Evolutionary conservation across 129 eudicot species (phyloP).

Genomic region (Cynara cardunculus): DNA sequence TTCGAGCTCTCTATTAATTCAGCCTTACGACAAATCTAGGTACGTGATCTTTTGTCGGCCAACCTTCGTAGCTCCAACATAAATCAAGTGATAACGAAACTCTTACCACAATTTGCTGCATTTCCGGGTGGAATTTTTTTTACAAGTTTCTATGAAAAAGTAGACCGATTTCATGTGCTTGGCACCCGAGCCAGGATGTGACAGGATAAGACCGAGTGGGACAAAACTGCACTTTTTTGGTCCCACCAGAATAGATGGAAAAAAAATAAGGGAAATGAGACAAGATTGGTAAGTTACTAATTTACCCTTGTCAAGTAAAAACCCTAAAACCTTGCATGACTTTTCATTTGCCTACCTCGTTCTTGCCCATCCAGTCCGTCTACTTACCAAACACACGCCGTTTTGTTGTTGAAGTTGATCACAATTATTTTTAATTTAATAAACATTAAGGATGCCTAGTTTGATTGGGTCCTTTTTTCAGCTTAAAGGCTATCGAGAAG

Average conservation of each 20-base stretch:
- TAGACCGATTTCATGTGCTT: not conserved
- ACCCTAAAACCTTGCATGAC: not conserved
- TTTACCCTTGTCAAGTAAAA: not conserved
- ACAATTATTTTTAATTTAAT: not conserved
- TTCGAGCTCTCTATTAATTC: conserved; percentile 74
- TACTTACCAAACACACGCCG: too few relatives aligned
- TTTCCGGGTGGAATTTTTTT: not conserved
- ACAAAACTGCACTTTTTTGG: not conserved
- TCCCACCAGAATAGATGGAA: not conserved
- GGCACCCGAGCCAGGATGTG: not conserved
- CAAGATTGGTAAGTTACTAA: not conserved
- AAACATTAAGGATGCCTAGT: not conserved
- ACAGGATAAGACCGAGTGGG: not conserved
- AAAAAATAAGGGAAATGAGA: not conserved
- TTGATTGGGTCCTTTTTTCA: conserved; percentile 26
- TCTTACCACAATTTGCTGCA: not conserved
- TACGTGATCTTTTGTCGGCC: conserved; percentile 3
- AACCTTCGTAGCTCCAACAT: not conserved
- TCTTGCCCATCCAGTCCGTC: not conserved
- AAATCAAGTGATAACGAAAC: not conserved
- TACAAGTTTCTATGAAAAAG: not conserved
- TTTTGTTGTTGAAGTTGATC: not conserved
- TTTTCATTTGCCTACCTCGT: not conserved
- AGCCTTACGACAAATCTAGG: conserved; percentile 98
- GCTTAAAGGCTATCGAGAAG: conserved; percentile 93